Evolutionary conservation across 148 eudicot genomes (phyloP), one percentile per base, ranked within the genome.

Genomic region (Pouteria glomerata): DNA sequence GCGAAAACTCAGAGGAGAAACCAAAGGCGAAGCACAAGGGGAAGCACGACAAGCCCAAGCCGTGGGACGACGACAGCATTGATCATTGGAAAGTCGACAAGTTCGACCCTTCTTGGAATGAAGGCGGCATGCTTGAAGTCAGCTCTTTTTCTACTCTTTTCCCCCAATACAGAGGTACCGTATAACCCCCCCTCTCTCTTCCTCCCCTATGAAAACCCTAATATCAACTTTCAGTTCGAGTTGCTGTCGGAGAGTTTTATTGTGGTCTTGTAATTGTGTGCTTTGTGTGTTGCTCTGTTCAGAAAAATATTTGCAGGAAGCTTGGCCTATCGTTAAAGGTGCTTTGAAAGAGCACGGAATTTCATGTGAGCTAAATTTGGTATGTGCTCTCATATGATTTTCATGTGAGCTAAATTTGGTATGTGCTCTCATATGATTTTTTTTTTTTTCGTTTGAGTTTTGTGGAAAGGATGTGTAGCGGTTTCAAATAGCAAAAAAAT

Each of bases 11-110:
- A 18, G 80, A 66, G 34, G 12, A 41, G 3, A 63, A 68, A 58
- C 63, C 68, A 13, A 66, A 53, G 37, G 44, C 57, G 6, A 62
- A 39, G 63, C 91, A 90, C 80, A 90, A 93, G 79, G 93, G 96
- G n/a, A 93, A 93, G 76, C 96, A 93, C 76, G 91, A 93, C 73
- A 93, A 93, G 72, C 87, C 86, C 2, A 93, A 93, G 82, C 98
- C 98, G 18, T 90, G 96, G 98, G 98, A 93, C 48, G 87, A 85
- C 73, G 77, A 79, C 0, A 85, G 73, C 71, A 85, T 93, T 31
- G 97, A 93, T 66, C 97, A 82, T 52, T 93, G 98, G 98, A 93
- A 90, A 72, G 57, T 93, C 26, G 95, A 93, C 18, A 93, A 87
- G 65, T 93, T 93, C 48, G 96, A 90, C 23, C 91, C 97, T 58